Conservation (phyloP, 176 grass and related monocot genomes). For the Tillandsia fasciculata region DNA sequence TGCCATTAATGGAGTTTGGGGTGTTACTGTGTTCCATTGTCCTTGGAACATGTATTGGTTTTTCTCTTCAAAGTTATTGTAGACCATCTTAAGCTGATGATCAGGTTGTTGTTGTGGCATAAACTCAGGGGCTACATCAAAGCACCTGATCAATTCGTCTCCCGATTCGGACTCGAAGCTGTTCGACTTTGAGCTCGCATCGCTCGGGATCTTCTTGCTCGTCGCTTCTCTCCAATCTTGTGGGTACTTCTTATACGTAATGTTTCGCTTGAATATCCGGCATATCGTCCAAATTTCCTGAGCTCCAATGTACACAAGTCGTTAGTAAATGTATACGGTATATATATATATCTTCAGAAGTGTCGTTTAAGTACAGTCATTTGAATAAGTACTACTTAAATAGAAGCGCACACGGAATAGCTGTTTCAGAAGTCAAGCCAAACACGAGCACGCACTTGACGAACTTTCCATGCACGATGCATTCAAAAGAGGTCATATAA, state of each 20-base stretch:
- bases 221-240: conserved; percentile 29
- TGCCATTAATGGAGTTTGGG: conserved; percentile 10
- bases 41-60: conserved; percentile 16
- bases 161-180: conserved; percentile 51
- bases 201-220: conserved; percentile 9
- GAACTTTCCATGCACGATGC: not conserved
- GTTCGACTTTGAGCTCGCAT: conserved; percentile 51
- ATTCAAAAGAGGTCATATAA: not conserved
- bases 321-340: too few species aligned
- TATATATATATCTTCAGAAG: too few species aligned
- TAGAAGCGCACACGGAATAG: too few species aligned
- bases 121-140: not conserved
- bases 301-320: not conserved
- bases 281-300: conserved; percentile 94
- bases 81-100: not conserved
- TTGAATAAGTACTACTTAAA: too few species aligned
- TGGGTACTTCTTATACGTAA: conserved; percentile 48
- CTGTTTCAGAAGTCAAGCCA: not conserved
- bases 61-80: conserved; percentile 5
- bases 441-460: not conserved
- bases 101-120: not conserved
- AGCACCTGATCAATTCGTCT: conserved; percentile 40
- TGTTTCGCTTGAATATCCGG: conserved; percentile 69
- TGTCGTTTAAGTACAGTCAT: too few species aligned
- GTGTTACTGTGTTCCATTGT: conserved; percentile 19